A percentile compares a stretch with the other conserved stretches of the same genome.
phyloP scores from a whole-genome alignment of 2,329 filamentous ascomycete genomes.

The Ophiocordyceps sinensis region DNA sequence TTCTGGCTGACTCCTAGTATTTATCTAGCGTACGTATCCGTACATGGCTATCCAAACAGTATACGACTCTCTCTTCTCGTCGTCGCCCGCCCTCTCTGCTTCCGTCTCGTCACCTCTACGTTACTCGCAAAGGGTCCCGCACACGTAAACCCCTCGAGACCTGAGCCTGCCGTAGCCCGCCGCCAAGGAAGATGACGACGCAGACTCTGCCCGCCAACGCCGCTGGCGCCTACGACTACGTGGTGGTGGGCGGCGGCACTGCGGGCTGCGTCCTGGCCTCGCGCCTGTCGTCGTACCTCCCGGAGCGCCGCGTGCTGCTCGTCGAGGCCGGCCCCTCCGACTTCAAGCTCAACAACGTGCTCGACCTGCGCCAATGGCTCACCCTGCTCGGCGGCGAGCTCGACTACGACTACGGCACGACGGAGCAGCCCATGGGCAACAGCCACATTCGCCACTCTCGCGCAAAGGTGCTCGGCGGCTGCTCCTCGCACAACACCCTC shows the following conservation, averaged over 20 bases:
- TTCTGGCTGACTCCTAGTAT: too few relatives aligned
- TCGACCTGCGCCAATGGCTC: constrained; percentile 80
- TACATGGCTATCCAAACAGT: too few relatives aligned
- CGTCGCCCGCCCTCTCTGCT: too few relatives aligned
- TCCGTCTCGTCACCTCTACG: too few relatives aligned
- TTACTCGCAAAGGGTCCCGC: too few relatives aligned
- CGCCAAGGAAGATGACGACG: constrained; percentile 41
- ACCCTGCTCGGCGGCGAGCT: constrained; percentile 71
- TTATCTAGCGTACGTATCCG: too few relatives aligned
- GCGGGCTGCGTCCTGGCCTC: constrained; percentile 75
- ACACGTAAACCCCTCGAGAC: too few relatives aligned
- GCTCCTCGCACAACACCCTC: constrained; percentile 86
- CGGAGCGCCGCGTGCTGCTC: constrained; percentile 65
- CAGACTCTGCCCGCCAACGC: constrained; percentile 49
- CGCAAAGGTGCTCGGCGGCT: constrained; percentile 83
- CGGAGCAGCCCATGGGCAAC: constrained; percentile 83
- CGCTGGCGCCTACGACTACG: constrained; percentile 62
- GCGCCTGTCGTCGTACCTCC: constrained; percentile 68
- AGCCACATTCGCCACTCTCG: constrained; percentile 84
- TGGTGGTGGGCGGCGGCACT: constrained; percentile 74
- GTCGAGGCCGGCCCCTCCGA: constrained; percentile 86
- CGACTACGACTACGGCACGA: constrained; percentile 83
- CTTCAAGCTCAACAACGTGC: constrained; percentile 73
- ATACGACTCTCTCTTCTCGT: too few relatives aligned
- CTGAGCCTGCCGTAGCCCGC: too few relatives aligned